A percentile compares a stretch with the other conserved stretches of the same genome.
phyloP scores from a whole-genome alignment of 495 filamentous ascomycete genomes.

The Podospora anserina region DNA sequence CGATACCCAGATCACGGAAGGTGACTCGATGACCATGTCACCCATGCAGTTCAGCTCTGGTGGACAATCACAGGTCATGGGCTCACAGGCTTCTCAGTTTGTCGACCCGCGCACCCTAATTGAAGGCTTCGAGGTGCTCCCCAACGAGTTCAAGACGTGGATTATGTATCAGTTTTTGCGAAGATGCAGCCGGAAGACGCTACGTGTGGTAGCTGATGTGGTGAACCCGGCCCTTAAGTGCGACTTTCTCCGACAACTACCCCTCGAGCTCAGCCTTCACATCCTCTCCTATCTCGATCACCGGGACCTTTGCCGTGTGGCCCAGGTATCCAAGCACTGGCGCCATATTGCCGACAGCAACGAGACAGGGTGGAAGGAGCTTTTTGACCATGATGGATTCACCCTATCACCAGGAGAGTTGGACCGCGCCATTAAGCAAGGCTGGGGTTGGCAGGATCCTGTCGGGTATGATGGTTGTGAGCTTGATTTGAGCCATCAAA shows the following conservation, averaged over 20 bases:
- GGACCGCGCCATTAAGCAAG: conserved; percentile 78
- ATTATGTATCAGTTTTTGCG: conserved; percentile 94
- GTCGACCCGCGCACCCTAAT: conserved; percentile 81
- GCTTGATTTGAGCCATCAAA: conserved; percentile 64
- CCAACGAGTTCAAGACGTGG: conserved; percentile 82
- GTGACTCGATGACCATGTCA: conserved; percentile 24
- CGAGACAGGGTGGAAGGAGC: conserved; percentile 92
- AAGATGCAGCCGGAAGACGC: conserved; percentile 81
- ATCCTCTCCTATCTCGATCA: conserved; percentile 83
- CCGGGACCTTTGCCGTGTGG: conserved; percentile 83
- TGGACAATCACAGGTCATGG: neutral
- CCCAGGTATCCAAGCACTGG: conserved; percentile 94
- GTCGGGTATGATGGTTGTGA: conserved; percentile 72
- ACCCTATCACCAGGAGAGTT: conserved; percentile 76
- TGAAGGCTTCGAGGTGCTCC: conserved; percentile 86
- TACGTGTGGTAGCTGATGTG: conserved; percentile 86
- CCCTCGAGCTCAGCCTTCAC: conserved; percentile 81
- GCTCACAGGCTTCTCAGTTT: conserved; percentile 33
- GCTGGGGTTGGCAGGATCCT: conserved; percentile 99
- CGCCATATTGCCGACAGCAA: conserved; percentile 83
- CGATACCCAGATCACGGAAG: conserved; percentile 31
- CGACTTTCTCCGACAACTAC: conserved; percentile 81
- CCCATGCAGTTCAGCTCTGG: conserved; percentile 10
- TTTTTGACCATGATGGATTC: conserved; percentile 83
- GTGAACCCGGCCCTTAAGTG: conserved; percentile 97